phyloP scores from a whole-genome alignment of 768 basidiomycete species.

The Lactifluus volemus region DNA sequence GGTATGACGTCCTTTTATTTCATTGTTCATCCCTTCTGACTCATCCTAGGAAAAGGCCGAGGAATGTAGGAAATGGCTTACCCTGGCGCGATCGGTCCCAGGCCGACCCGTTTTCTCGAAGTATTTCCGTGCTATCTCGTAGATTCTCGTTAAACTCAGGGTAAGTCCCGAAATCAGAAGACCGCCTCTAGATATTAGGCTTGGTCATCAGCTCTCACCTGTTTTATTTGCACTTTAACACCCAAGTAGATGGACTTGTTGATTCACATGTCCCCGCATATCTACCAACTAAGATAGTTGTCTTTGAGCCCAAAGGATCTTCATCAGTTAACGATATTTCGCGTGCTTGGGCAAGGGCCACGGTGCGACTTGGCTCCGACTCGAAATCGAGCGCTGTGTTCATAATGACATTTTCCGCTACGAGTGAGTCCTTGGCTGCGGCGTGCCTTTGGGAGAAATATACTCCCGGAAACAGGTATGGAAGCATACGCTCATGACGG shows the following conservation, averaged over 20 bases:
- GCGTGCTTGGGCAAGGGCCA: background rate
- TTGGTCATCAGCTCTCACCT: background rate
- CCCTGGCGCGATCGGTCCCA: background rate
- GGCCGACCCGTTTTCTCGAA: background rate
- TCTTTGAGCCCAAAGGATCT: background rate
- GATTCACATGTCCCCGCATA: background rate
- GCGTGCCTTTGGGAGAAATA: background rate
- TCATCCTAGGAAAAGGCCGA: background rate
- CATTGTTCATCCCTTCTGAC: background rate
- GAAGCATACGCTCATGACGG: background rate
- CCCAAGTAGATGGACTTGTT: background rate
- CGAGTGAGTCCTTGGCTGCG: background rate
- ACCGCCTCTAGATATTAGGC: background rate
- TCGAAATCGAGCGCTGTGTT: background rate
- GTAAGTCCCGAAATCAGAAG: background rate
- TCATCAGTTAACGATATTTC: background rate
- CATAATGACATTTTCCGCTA: background rate
- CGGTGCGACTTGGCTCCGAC: background rate
- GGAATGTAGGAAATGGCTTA: conserved; percentile 9
- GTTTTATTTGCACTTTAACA: background rate
- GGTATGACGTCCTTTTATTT: background rate
- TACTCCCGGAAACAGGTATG: background rate
- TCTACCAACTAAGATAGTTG: background rate
- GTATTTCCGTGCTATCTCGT: background rate
- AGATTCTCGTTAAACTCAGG: background rate